Conservation (phyloP, 495 filamentous ascomycete genomes). For the Penicillium cataractarum region DNA sequence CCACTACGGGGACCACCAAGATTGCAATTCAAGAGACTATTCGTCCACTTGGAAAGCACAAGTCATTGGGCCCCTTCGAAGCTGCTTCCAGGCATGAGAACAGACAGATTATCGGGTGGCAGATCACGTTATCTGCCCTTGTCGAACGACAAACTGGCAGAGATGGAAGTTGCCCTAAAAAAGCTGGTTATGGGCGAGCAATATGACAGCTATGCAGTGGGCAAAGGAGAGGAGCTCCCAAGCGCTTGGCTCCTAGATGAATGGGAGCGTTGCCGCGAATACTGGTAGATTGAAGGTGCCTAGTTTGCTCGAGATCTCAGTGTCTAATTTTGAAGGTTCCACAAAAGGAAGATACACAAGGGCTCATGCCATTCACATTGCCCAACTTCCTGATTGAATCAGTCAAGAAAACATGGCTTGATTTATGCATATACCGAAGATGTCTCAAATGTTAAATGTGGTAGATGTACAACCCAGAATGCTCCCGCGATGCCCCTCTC, state of each 20-base stretch:
- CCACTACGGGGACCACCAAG: background rate
- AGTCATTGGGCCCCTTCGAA: background rate
- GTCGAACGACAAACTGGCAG: background rate
- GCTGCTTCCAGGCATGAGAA: too few species aligned
- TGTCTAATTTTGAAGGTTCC: too few species aligned
- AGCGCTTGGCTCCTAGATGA: too few species aligned
- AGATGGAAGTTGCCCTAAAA: background rate
- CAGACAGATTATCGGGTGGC: background rate
- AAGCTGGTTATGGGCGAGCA: background rate
- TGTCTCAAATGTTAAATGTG: constrained; percentile 13
- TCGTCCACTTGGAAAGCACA: background rate
- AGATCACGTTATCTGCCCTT: background rate
- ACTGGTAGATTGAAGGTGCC: too few species aligned
- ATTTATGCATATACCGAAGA: background rate
- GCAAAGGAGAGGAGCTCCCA: background rate
- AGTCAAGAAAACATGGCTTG: background rate
- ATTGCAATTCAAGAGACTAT: background rate
- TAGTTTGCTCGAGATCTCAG: too few species aligned
- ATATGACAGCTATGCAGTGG: background rate
- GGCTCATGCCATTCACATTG: too few species aligned
- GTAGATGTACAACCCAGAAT: constrained; percentile 34
- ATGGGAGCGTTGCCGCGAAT: too few species aligned
- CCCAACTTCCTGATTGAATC: too few species aligned
- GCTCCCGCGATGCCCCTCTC: constrained; percentile 29
- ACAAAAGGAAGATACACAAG: too few species aligned